Conservation (phyloP, 1,139 yeast genomes). For the Saccharomyces hybrid region DNA sequence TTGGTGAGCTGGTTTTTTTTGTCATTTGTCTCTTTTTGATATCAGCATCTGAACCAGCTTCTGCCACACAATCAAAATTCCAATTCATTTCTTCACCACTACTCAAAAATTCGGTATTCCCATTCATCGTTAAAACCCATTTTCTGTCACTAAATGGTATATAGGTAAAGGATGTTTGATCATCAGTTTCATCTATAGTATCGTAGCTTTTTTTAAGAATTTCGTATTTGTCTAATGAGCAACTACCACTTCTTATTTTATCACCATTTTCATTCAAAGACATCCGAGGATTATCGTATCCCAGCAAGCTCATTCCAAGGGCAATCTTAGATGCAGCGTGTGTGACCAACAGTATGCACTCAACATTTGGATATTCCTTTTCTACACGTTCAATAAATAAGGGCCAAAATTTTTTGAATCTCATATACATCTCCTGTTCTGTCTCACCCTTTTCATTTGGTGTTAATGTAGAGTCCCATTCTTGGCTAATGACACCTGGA, state of each 20-base stretch:
- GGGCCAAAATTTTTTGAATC: slow-evolving; percentile 46
- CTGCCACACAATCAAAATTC: slow-evolving; percentile 55
- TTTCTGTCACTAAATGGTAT: slow-evolving; percentile 18
- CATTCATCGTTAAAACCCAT: slow-evolving; percentile 58
- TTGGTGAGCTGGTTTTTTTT: neutral
- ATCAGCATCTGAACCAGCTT: slow-evolving; percentile 70
- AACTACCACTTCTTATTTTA: slow-evolving; percentile 45
- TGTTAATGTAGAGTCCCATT: slow-evolving; percentile 44
- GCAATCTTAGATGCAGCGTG: slow-evolving; percentile 85
- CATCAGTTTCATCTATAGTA: slow-evolving; percentile 20
- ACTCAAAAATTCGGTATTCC: slow-evolving; percentile 54
- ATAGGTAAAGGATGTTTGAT: neutral
- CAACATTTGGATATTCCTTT: slow-evolving; percentile 44
- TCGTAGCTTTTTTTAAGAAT: slow-evolving; percentile 35
- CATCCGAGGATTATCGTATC: slow-evolving; percentile 40
- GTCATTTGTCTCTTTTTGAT: slow-evolving; percentile 37
- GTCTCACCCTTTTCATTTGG: slow-evolving; percentile 65
- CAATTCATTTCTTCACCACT: slow-evolving; percentile 87
- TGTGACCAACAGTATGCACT: slow-evolving; percentile 54
- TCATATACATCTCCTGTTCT: slow-evolving; percentile 48
- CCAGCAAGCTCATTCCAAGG: slow-evolving; percentile 59
- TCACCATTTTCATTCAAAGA: slow-evolving; percentile 42
- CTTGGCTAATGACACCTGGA: slow-evolving; percentile 36
- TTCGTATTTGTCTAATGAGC: slow-evolving; percentile 52
- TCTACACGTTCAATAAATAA: slow-evolving; percentile 47